phyloP scores from a whole-genome alignment of 2,329 filamentous ascomycete genomes.

The Trichoderma harzianum region DNA sequence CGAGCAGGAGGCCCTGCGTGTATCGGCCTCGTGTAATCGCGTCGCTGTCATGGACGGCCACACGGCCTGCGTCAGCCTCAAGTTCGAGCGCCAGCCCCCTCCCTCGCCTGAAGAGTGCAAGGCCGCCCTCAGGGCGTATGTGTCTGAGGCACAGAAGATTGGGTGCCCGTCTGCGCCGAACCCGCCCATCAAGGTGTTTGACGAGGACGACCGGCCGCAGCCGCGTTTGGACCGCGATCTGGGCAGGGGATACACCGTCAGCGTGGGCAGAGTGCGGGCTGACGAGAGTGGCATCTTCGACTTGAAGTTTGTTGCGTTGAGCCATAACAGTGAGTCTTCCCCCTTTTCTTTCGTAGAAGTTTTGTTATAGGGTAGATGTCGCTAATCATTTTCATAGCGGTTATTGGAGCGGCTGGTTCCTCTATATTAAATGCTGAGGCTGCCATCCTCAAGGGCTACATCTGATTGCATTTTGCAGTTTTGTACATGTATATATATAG shows the following conservation, averaged over 20 bases:
- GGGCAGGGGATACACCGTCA: slow-evolving; percentile 82
- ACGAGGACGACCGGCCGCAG: slow-evolving; percentile 10
- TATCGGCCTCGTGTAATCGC: slow-evolving; percentile 3
- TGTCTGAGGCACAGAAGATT: slow-evolving; percentile 8
- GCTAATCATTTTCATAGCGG: slow-evolving; percentile 46
- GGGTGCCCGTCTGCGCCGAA: slow-evolving; percentile 10
- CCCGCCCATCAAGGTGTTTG: slow-evolving; percentile 8
- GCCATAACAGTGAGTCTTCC: slow-evolving; percentile 63
- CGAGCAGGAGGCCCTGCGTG: neutral
- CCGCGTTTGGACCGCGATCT: slow-evolving; percentile 67
- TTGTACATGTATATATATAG: neutral
- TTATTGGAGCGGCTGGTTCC: slow-evolving; percentile 94
- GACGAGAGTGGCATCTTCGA: slow-evolving; percentile 90
- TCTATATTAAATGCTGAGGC: slow-evolving; percentile 94
- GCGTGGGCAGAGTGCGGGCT: slow-evolving; percentile 80
- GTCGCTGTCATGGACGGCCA: slow-evolving; percentile 10
- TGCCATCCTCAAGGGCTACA: slow-evolving; percentile 81
- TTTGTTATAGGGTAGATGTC: neutral
- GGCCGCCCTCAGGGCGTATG: neutral
- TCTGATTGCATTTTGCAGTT: slow-evolving; percentile 43
- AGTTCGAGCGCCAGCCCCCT: slow-evolving; percentile 2
- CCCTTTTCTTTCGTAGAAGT: neutral
- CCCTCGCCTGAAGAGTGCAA: slow-evolving; percentile 1
- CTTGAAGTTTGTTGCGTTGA: slow-evolving; percentile 89
- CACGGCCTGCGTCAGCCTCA: slow-evolving; percentile 1